Percentiles rank a stretch among this genome's conserved stretches.
These are phyloP conservation scores for Xylariomycetidae sp. DNA, from an alignment of 2,329 filamentous ascomycete genomes.

Conservation along the genomic window DNA sequence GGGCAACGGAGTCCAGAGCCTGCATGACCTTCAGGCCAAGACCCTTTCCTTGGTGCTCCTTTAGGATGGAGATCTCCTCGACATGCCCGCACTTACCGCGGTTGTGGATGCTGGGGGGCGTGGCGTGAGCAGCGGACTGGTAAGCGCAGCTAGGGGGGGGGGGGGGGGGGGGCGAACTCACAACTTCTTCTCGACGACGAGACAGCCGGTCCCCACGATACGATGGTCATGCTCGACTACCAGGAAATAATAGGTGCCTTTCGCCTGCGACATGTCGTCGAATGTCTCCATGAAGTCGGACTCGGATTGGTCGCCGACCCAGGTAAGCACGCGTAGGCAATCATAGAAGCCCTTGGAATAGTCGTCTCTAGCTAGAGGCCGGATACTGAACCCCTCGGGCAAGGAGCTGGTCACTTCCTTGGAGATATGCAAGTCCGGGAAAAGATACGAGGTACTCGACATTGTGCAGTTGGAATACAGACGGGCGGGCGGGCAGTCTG, in stretches of 20 bases:
- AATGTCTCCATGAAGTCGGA: constrained; percentile 44
- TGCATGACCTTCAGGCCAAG: constrained; percentile 71
- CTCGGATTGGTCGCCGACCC: constrained; percentile 65
- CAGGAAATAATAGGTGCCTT: constrained; percentile 60
- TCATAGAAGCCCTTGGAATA: constrained; percentile 68
- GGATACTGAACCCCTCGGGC: constrained; percentile 63
- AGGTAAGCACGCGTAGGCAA: constrained; percentile 69
- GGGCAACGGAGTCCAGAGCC: constrained; percentile 66
- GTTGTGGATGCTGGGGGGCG: constrained; percentile 51
- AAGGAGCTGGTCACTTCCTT: constrained; percentile 53
- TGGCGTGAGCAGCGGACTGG: not conserved
- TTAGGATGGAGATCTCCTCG: constrained; percentile 76
- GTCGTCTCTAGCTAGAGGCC: constrained; percentile 62
- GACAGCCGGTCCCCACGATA: constrained; percentile 67
- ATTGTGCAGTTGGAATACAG: too few relatives aligned
- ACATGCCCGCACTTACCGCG: constrained; percentile 70
- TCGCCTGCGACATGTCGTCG: constrained; percentile 45
- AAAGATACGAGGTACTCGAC: too few relatives aligned
- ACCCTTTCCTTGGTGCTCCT: constrained; percentile 76
- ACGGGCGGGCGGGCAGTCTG: too few relatives aligned
- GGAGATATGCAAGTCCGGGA: constrained; percentile 61
- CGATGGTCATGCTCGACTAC: constrained; percentile 58
- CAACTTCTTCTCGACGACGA: constrained; percentile 79
- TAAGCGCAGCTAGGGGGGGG: too few relatives aligned
- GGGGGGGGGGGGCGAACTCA: too few relatives aligned